phyloP scores from a whole-genome alignment of 768 basidiomycete species.

The Boletellus emodensis region DNA sequence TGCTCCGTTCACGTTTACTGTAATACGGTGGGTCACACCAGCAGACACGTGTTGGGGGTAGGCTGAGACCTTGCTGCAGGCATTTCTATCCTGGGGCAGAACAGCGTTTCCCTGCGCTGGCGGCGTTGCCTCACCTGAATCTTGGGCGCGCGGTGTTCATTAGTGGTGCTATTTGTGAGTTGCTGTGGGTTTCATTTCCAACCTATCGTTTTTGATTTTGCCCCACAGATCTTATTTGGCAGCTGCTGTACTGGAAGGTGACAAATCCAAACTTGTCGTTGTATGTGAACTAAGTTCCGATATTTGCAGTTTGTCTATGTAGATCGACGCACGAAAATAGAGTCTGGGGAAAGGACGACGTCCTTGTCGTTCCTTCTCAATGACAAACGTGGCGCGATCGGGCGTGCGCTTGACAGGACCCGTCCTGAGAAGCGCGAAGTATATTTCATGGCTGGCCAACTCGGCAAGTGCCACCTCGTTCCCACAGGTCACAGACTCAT shows the following conservation, averaged over 20 bases:
- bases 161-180: slow-evolving; percentile 79
- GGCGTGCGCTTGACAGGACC: slow-evolving; percentile 59
- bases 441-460: slow-evolving; percentile 83
- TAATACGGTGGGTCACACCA: slow-evolving; percentile 63
- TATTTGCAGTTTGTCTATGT: slow-evolving; percentile 70
- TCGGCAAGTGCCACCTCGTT: slow-evolving; percentile 43
- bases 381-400: slow-evolving; percentile 82
- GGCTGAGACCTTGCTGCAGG: slow-evolving; percentile 36
- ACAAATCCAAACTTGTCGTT: slow-evolving; percentile 2
- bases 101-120: slow-evolving; percentile 81
- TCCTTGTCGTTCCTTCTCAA: slow-evolving; percentile 87
- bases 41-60: neutral
- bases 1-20: slow-evolving; percentile 84
- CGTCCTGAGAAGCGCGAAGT: slow-evolving; percentile 58
- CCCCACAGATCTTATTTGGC: slow-evolving; percentile 83
- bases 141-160: slow-evolving; percentile 72
- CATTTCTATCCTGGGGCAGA: slow-evolving; percentile 85
- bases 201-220: slow-evolving; percentile 4
- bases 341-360: slow-evolving; percentile 87
- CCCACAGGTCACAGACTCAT: neutral
- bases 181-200: slow-evolving; percentile 6
- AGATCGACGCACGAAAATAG: slow-evolving; percentile 84
- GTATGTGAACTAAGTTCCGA: neutral
- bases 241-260: slow-evolving; percentile 90
- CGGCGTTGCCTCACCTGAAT: slow-evolving; percentile 61